Conservation (phyloP, 2,329 filamentous ascomycete genomes). For the Onygena corvina region DNA sequence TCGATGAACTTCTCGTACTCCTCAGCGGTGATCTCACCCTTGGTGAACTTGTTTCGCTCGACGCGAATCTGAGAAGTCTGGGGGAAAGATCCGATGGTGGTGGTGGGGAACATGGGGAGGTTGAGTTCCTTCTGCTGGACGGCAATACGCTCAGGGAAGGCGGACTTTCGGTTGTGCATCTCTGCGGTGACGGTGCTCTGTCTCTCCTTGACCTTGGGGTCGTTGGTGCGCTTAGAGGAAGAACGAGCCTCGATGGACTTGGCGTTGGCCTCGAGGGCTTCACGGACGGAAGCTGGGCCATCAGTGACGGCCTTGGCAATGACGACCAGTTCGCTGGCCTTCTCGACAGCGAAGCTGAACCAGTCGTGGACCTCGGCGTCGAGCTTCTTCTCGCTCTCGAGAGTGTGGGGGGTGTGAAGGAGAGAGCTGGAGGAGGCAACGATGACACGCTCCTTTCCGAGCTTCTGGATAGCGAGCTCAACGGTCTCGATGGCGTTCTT, state of each 20-base stretch:
- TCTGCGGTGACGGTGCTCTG: conserved; percentile 73
- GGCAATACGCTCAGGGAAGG: conserved; percentile 71
- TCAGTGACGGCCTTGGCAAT: conserved; percentile 96
- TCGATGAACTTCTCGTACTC: conserved; percentile 99
- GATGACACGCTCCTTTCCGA: conserved; percentile 95
- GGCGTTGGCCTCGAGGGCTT: conserved; percentile 90
- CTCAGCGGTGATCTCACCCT: conserved; percentile 83
- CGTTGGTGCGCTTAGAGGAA: conserved; percentile 88
- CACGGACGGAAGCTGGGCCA: conserved; percentile 71
- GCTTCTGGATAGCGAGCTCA: conserved; percentile 82
- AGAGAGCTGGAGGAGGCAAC: conserved; percentile 95
- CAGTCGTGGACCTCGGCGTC: conserved; percentile 86
- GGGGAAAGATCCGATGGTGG: conserved; percentile 98
- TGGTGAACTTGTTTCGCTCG: conserved; percentile 96
- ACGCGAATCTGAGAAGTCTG: conserved; percentile 98
- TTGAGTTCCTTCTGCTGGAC: conserved; percentile 87
- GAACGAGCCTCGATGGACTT: conserved; percentile 86
- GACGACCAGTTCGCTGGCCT: conserved; percentile 76
- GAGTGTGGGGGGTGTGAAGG: conserved; percentile 95
- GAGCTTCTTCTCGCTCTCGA: conserved; percentile 97
- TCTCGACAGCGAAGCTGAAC: conserved; percentile 97
- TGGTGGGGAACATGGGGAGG: conserved; percentile 94
- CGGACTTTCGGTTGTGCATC: conserved; percentile 85
- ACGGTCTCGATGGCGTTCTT: conserved; percentile 84
- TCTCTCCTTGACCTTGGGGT: conserved; percentile 92